phyloP scores from a whole-genome alignment of 2,329 filamentous ascomycete genomes.

The Alternaria solani region DNA sequence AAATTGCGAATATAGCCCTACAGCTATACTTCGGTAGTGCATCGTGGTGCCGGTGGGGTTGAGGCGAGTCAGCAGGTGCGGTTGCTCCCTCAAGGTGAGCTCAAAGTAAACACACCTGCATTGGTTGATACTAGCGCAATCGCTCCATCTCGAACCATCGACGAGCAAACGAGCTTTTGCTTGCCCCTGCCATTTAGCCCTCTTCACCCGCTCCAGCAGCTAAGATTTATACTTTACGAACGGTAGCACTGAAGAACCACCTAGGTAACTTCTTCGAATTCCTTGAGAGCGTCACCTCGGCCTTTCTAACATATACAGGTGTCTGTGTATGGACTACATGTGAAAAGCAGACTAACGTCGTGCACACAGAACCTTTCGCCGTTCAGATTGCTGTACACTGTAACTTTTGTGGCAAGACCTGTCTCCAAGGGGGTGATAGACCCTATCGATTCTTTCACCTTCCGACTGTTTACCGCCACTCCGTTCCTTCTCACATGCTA shows the following conservation, averaged over 20 bases:
- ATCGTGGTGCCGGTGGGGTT: slow-evolving; percentile 20
- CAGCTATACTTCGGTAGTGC: slow-evolving; percentile 49
- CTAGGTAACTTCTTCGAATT: neutral
- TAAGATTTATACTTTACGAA: neutral
- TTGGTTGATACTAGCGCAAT: neutral
- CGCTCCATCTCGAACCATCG: neutral
- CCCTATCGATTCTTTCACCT: neutral
- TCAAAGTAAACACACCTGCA: neutral
- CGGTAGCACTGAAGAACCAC: neutral
- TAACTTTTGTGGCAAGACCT: too few relatives aligned
- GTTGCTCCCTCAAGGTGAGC: neutral
- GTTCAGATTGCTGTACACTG: too few relatives aligned
- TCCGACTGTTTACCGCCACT: neutral
- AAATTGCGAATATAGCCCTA: slow-evolving; percentile 54
- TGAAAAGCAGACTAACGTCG: neutral
- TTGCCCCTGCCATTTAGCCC: neutral
- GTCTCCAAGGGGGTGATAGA: neutral
- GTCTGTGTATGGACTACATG: neutral
- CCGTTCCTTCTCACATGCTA: neutral
- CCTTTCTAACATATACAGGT: neutral
- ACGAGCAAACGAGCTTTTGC: neutral
- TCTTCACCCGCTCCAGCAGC: neutral
- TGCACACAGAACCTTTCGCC: too few relatives aligned
- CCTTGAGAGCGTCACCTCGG: neutral
- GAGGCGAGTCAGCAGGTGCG: neutral